Evolutionary conservation across 1,139 yeast species (phyloP), one percentile per base, ranked within the genome.

Genomic region (Candida sanyaensis): DNA sequence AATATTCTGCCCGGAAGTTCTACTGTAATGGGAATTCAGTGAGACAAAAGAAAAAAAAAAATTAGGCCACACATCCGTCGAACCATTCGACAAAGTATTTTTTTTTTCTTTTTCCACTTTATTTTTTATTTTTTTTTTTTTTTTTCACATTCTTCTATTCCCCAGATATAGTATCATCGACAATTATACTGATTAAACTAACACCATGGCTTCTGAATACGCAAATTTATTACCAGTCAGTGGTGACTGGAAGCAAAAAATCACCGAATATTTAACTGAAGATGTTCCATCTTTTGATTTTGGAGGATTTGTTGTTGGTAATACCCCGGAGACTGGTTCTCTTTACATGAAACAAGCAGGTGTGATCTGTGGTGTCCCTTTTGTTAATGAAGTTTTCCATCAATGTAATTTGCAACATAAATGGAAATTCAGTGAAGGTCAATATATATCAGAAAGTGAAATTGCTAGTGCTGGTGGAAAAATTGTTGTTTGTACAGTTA

Each of bases 261-360:
- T 92, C 53, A 82, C 91, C 11, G 77, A 72, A 39, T 92, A 88
- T 84, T 73, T 92, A 26, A 73, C 80, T 4, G 98, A 92, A 61
- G 98, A 92, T 61, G 95, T 88, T 5, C 97, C 98, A 1, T 84
- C 96, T 0, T 92, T 92, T 61, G 98, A 92, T 65, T 88, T 85
- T 57, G 98, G 98, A 34, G 98, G 96, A 2, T 90, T 71, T 62
- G 98, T 92, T 1, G 98, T 92, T n/a, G 97, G 98, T 6, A 77
- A 79, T 50, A 84, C 78, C 46, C 61, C 58, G 8, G 88, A 88
- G 62, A 75, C 83, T 1, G 97, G 96, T 1, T 83, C 89, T 1
- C 74, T 92, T 41, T 86, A 81, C 66, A 87, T 95, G 77, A 92
- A 92, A 67, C 87, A 87, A 53, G 69, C 63, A 42, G 97, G 97